A percentile compares a stretch with the other conserved stretches of the same genome.
phyloP scores from a whole-genome alignment of 352 stramenopile genomes.

The Phytophthora sp. region DNA sequence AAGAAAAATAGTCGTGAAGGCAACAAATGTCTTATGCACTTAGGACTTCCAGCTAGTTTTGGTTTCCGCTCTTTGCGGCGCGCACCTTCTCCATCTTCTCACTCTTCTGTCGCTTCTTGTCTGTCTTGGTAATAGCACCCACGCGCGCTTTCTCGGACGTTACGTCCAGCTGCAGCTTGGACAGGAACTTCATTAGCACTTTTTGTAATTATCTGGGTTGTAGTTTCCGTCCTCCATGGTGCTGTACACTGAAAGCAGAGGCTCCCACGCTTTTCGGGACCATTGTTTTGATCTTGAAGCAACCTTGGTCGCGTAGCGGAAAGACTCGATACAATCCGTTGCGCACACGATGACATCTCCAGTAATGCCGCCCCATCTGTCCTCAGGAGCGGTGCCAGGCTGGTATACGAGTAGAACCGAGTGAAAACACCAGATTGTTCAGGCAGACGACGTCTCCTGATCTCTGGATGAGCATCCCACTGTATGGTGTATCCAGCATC shows the following conservation, averaged over 20 bases:
- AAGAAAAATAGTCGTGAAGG: too few species aligned
- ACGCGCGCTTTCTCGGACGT: not conserved
- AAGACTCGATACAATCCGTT: not conserved
- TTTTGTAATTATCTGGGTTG: not conserved
- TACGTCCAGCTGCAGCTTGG: not conserved
- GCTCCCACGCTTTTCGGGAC: not conserved
- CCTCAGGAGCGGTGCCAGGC: not conserved
- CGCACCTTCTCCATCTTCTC: too few species aligned
- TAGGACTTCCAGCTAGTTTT: too few species aligned
- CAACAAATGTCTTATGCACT: too few species aligned
- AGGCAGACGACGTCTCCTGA: not conserved
- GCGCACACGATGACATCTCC: constrained; percentile 3
- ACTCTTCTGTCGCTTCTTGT: not conserved
- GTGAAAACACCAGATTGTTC: constrained; percentile 3
- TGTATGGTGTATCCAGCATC: not conserved
- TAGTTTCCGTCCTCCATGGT: not conserved
- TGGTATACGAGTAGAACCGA: not conserved
- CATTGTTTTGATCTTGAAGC: not conserved
- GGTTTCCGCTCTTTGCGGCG: too few species aligned
- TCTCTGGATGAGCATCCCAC: not conserved
- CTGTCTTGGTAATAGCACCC: not conserved
- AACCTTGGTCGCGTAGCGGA: constrained; percentile 11
- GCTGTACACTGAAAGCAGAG: not conserved
- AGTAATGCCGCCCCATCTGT: constrained; percentile 1
- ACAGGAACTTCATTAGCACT: not conserved